phyloP scores from a whole-genome alignment of 1,139 yeast species.

The Kodamaea sp. region DNA sequence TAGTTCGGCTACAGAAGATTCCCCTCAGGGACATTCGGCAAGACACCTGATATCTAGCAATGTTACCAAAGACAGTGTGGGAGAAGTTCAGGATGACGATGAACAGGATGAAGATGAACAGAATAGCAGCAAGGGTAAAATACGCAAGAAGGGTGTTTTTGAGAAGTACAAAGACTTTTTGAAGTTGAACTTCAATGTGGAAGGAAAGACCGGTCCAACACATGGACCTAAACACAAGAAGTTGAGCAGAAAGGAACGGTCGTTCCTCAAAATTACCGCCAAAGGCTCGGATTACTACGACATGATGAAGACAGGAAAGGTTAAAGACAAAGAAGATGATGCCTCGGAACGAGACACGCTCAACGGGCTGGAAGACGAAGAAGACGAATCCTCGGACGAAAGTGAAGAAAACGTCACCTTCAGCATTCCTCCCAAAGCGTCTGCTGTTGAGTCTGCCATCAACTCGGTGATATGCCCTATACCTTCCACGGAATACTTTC shows the following conservation, averaged over 20 bases:
- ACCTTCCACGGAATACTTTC: slow-evolving; percentile 37
- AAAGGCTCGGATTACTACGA: slow-evolving; percentile 19
- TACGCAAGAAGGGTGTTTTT: slow-evolving; percentile 4
- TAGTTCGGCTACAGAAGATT: background rate
- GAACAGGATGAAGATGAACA: slow-evolving; percentile 9
- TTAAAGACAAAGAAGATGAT: slow-evolving; percentile 7
- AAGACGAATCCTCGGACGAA: slow-evolving; percentile 1
- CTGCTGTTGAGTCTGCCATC: slow-evolving; percentile 46
- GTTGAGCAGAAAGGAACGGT: slow-evolving; percentile 22
- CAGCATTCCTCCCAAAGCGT: slow-evolving; percentile 46
- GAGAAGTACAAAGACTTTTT: slow-evolving; percentile 23
- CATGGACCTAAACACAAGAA: slow-evolving; percentile 17
- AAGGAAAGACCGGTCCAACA: too few species aligned
- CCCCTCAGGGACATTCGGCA: background rate
- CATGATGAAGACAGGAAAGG: background rate
- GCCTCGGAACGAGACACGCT: slow-evolving; percentile 5
- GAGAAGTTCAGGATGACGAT: slow-evolving; percentile 15
- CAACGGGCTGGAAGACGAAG: slow-evolving; percentile 4
- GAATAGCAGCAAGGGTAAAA: slow-evolving; percentile 5
- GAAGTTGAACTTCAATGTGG: slow-evolving; percentile 22
- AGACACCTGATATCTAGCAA: slow-evolving; percentile 7
- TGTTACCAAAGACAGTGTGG: slow-evolving; percentile 7
- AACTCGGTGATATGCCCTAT: slow-evolving; percentile 44
- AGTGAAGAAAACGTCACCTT: slow-evolving; percentile 12
- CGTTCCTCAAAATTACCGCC: slow-evolving; percentile 28